A percentile compares a stretch with the other conserved stretches of the same genome.
phyloP scores from a whole-genome alignment of 306 rosid genomes.

The Lathyrus aphaca region DNA sequence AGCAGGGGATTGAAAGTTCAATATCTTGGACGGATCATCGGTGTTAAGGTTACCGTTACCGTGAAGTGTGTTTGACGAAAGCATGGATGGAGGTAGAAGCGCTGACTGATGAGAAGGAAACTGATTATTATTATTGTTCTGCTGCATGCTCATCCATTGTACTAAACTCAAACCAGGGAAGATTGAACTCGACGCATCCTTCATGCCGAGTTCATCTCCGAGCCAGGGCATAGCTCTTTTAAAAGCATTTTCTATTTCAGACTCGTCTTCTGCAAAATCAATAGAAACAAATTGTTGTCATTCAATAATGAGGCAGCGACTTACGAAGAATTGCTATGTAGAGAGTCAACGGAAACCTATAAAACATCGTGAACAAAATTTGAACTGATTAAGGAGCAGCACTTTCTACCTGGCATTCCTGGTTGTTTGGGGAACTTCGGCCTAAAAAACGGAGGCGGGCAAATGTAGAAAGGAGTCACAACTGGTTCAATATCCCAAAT shows the following conservation, averaged over 20 bases:
- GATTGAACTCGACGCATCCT: constrained; percentile 69
- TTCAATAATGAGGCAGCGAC: not conserved
- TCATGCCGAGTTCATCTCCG: constrained; percentile 90
- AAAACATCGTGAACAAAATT: not conserved
- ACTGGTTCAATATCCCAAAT: constrained; percentile 97
- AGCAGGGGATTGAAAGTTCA: constrained; percentile 76
- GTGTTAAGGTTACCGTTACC: constrained; percentile 57
- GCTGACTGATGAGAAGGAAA: constrained; percentile 75
- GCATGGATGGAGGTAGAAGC: constrained; percentile 77
- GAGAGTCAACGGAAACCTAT: not conserved
- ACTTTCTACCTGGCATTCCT: constrained; percentile 90
- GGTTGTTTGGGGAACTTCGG: constrained; percentile 92
- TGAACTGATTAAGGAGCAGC: not conserved
- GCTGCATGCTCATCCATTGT: constrained; percentile 99
- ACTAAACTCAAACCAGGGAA: constrained; percentile 91
- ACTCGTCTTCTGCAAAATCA: constrained; percentile 79
- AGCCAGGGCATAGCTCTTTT: constrained; percentile 98
- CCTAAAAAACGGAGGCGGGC: constrained; percentile 97
- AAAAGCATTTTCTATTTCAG: constrained; percentile 87
- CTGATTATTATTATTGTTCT: constrained; percentile 66
- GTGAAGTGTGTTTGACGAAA: constrained; percentile 61
- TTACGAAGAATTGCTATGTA: not conserved
- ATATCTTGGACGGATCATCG: constrained; percentile 84
- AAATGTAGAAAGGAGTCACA: constrained; percentile 92
- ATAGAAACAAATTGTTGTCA: not conserved